phyloP scores from a whole-genome alignment of 2,329 filamentous ascomycete species.

The Aspergillus transmontanensis region DNA sequence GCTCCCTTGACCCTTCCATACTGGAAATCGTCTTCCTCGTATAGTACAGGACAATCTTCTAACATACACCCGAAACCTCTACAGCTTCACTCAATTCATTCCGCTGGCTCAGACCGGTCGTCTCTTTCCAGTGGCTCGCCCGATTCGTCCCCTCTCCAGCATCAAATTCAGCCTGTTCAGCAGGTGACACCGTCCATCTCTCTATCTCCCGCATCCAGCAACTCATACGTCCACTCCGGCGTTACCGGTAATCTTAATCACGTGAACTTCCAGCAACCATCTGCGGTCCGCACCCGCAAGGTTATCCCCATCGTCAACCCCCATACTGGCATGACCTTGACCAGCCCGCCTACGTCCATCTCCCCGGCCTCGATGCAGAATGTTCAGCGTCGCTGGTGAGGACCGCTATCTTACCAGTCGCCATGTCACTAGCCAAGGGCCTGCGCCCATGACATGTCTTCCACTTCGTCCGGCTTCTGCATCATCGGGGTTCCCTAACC shows the following conservation, averaged over 20 bases:
- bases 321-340: constrained; percentile 81
- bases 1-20: constrained; percentile 2
- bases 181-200: constrained; percentile 73
- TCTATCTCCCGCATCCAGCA: constrained; percentile 65
- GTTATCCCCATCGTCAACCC: constrained; percentile 98
- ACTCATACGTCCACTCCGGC: constrained; percentile 64
- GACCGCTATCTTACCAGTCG: constrained; percentile 24
- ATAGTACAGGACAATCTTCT: constrained; percentile 13
- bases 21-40: neutral
- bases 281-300: constrained; percentile 86
- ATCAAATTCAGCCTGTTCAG: constrained; percentile 71
- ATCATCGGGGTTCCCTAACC: constrained; percentile 40
- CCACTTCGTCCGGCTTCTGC: constrained; percentile 37
- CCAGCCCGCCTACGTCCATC: constrained; percentile 79
- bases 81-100: constrained; percentile 89
- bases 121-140: constrained; percentile 94
- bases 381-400: constrained; percentile 46
- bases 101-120: constrained; percentile 85
- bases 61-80: constrained; percentile 19
- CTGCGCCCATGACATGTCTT: constrained; percentile 34
- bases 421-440: constrained; percentile 25
- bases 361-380: constrained; percentile 66
- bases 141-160: constrained; percentile 85
- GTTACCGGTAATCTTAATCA: constrained; percentile 66
- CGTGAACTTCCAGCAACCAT: constrained; percentile 87